These are phyloP conservation scores for Gossypium sturtianum DNA, from an alignment of 345 rosid species.

Conservation along the genomic window DNA sequence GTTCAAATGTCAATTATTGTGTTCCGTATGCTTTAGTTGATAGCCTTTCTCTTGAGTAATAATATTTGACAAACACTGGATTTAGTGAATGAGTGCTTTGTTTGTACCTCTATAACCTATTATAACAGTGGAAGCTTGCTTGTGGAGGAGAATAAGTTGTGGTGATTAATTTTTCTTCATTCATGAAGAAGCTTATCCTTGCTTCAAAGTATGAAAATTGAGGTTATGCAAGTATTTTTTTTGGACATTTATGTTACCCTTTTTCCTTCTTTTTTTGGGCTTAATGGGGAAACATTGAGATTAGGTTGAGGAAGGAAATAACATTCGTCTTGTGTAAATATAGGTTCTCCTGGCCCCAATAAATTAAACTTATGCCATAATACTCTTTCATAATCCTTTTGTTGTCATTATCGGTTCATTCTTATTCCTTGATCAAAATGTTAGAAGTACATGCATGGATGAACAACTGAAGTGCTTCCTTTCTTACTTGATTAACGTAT, in stretches of 20 bases:
- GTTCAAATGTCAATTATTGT: not conserved
- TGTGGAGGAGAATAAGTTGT: not conserved
- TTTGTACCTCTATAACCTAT: not conserved
- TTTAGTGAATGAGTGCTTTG: not conserved
- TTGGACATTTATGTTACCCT: not conserved
- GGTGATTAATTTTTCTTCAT: not conserved
- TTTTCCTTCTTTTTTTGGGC: not conserved
- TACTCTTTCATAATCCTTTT: not conserved
- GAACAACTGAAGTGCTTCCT: not conserved
- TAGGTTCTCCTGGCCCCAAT: not conserved
- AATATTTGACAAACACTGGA: not conserved
- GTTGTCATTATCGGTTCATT: not conserved
- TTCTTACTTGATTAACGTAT: not conserved
- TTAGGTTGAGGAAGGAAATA: not conserved
- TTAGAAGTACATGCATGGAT: not conserved
- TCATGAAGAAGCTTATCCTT: not conserved
- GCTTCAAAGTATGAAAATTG: not conserved
- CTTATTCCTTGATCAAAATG: not conserved
- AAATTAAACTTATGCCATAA: not conserved
- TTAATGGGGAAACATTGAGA: not conserved
- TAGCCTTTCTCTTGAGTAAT: not conserved
- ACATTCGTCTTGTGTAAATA: not conserved
- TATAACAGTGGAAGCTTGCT: not conserved
- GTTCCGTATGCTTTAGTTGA: not conserved
- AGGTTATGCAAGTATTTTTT: not conserved